phyloP scores from a whole-genome alignment of 139 green algal genomes.

The Parachlorella kessleri region DNA sequence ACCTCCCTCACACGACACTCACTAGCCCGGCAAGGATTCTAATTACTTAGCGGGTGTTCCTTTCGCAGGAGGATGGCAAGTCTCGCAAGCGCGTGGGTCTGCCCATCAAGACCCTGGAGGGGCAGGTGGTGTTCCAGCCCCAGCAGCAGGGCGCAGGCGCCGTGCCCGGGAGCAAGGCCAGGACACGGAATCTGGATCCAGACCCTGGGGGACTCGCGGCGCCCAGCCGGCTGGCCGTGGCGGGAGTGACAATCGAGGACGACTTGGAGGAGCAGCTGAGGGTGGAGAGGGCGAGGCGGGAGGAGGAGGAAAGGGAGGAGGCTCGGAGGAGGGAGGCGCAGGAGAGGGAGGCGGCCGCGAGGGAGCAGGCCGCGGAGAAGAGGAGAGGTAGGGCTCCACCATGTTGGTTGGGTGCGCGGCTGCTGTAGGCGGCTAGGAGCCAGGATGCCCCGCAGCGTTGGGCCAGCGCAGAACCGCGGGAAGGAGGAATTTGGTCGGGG shows the following conservation, averaged over 20 bases:
- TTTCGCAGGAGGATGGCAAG: too few species aligned
- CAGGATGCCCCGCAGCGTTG: too few species aligned
- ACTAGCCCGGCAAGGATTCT: too few species aligned
- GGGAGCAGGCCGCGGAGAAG: background rate
- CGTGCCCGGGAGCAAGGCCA: background rate
- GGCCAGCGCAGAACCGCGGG: too few species aligned
- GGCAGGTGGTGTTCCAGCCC: conserved; percentile 51
- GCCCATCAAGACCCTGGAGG: conserved; percentile 59
- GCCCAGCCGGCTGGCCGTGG: conserved; percentile 27
- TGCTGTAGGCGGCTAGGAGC: too few species aligned
- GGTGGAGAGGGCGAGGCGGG: conserved; percentile 1
- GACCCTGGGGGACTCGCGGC: background rate
- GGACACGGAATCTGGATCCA: background rate
- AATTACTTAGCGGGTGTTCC: too few species aligned
- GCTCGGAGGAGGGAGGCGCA: background rate
- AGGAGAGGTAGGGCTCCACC: background rate
- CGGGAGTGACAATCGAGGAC: conserved; percentile 56
- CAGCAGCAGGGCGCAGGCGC: background rate
- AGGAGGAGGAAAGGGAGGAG: conserved; percentile 7
- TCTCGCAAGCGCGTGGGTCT: conserved; percentile 32
- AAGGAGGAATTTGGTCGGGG: too few species aligned
- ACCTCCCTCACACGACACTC: too few species aligned
- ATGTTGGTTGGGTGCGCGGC: too few species aligned
- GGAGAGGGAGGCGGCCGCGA: conserved; percentile 3
- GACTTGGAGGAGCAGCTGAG: conserved; percentile 39